These are phyloP conservation scores for Coemansia sp. DNA, from an alignment of 192 early-diverging fungal genomes.

Conservation along the genomic window DNA sequence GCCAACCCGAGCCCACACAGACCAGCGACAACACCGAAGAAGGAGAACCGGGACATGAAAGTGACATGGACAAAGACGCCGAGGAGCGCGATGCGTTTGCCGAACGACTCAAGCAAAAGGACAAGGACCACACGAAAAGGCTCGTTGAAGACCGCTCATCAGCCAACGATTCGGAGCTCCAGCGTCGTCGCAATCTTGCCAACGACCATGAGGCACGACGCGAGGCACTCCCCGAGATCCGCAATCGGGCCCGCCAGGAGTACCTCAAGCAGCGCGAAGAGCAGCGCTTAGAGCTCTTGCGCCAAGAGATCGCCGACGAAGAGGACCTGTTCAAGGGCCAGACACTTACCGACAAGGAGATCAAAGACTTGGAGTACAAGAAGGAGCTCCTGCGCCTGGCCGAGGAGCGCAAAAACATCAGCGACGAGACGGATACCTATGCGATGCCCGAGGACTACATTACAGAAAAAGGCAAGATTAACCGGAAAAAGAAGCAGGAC, in stretches of 20 bases:
- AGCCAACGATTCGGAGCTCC: slow-evolving; percentile 58
- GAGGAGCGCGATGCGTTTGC: slow-evolving; percentile 91
- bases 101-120: slow-evolving; percentile 73
- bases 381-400: slow-evolving; percentile 82
- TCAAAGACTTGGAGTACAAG: slow-evolving; percentile 75
- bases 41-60: slow-evolving; percentile 33
- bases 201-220: slow-evolving; percentile 72
- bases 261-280: slow-evolving; percentile 88
- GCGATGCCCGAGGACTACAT: slow-evolving; percentile 93
- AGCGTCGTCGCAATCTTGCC: slow-evolving; percentile 73
- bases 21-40: slow-evolving; percentile 33
- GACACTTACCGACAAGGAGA: slow-evolving; percentile 75
- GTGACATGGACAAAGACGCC: slow-evolving; percentile 62
- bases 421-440: slow-evolving; percentile 81
- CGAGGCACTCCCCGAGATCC: slow-evolving; percentile 71
- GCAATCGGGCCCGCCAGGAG: slow-evolving; percentile 83
- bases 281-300: slow-evolving; percentile 71
- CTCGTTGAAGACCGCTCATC: slow-evolving; percentile 37
- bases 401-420: slow-evolving; percentile 76
- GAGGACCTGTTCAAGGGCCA: slow-evolving; percentile 74
- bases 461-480: slow-evolving; percentile 96
- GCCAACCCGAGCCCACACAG: slow-evolving; percentile 30
- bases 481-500: slow-evolving; percentile 88
- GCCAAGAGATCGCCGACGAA: slow-evolving; percentile 83
- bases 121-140: slow-evolving; percentile 74